Percentiles rank a stretch among this genome's conserved stretches.
Evolutionary conservation across 139 green algal genomes (phyloP).

Genomic region (Tetradesmus lagerheimii): DNA sequence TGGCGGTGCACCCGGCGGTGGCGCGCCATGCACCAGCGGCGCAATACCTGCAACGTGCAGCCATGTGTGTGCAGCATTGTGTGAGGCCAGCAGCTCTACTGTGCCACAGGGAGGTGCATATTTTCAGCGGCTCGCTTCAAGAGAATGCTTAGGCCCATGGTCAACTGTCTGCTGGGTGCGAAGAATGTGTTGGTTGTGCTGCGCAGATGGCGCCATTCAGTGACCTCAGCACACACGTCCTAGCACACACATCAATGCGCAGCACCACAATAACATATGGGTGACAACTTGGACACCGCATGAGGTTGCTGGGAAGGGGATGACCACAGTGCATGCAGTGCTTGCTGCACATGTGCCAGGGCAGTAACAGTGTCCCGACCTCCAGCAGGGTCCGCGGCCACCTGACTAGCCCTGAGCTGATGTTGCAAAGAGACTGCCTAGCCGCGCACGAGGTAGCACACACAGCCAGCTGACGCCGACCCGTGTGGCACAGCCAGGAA

Average conservation of each 20-base stretch:
- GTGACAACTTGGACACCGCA: too few species aligned
- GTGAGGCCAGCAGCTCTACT: not conserved
- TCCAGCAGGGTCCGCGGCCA: not conserved
- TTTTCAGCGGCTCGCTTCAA: too few species aligned
- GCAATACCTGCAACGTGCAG: not conserved
- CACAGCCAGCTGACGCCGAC: not conserved
- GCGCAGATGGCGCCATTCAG: too few species aligned
- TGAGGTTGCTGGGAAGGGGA: too few species aligned
- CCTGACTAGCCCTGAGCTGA: not conserved
- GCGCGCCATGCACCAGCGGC: not conserved
- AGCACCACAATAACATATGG: too few species aligned
- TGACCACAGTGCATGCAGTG: too few species aligned
- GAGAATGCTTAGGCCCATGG: too few species aligned
- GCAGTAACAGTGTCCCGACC: not conserved
- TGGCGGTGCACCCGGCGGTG: conserved; percentile 35
- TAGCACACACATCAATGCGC: too few species aligned
- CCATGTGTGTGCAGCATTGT: not conserved
- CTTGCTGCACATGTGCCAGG: not conserved
- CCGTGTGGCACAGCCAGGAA: not conserved
- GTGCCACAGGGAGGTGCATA: conserved; percentile 32
- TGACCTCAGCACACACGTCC: too few species aligned
- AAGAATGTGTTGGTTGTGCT: too few species aligned
- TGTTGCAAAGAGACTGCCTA: not conserved
- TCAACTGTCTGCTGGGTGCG: too few species aligned
- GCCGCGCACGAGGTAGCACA: not conserved